Conservation (phyloP, 805 yeast species). For the Lipomyces chichibuensis region DNA sequence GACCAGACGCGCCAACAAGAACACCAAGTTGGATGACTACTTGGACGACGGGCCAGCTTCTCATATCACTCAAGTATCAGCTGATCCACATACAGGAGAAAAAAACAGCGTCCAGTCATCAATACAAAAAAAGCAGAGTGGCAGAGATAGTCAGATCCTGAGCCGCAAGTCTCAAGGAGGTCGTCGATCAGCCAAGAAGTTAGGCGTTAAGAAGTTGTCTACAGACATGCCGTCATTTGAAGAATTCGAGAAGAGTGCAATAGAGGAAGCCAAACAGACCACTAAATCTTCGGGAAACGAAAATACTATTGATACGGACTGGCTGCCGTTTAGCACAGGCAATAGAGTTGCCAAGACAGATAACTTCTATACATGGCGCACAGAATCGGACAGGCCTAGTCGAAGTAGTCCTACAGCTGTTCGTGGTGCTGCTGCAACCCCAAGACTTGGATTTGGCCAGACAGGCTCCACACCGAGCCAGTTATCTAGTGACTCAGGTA, state of each 20-base stretch:
- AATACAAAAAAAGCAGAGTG: not conserved
- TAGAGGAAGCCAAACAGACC: constrained; percentile 64
- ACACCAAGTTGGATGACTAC: not conserved
- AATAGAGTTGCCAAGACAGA: not conserved
- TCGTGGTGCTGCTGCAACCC: not conserved
- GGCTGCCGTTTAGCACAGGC: not conserved
- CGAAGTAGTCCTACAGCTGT: not conserved
- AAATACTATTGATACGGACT: not conserved
- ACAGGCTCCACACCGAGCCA: constrained; percentile 43
- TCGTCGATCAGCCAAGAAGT: not conserved
- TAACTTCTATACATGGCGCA: not conserved
- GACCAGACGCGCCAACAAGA: not conserved
- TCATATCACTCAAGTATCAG: too few relatives aligned
- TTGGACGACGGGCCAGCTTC: not conserved
- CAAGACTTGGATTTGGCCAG: constrained; percentile 89
- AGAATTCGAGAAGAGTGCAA: constrained; percentile 75
- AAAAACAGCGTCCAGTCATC: not conserved
- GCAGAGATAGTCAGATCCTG: constrained; percentile 2
- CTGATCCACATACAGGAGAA: not conserved
- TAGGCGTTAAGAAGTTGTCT: constrained; percentile 10
- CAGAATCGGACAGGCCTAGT: not conserved
- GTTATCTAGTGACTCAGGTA: not conserved
- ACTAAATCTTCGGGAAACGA: not conserved
- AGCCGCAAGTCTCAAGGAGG: not conserved
- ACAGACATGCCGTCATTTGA: constrained; percentile 48